Evolutionary conservation across 768 basidiomycete genomes (phyloP).

Genomic region (Gyrodon lividus): DNA sequence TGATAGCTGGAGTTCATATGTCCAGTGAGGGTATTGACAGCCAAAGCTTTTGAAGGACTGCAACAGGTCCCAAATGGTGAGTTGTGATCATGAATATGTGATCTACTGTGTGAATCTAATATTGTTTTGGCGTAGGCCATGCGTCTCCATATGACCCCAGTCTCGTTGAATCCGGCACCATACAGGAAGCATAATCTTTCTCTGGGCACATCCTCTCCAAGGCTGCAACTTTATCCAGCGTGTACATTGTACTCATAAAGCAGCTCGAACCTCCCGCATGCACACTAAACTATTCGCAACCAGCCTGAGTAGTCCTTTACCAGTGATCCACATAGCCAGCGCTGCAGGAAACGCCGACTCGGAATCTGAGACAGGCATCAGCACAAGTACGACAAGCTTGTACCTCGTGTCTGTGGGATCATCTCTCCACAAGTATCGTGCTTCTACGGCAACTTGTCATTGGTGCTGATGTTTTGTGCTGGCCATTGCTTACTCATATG

Average conservation of each 20-base stretch:
- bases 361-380: background rate
- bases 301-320: background rate
- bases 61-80: constrained; percentile 11
- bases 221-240: too few relatives aligned
- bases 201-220: background rate
- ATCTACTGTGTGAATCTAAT: background rate
- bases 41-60: background rate
- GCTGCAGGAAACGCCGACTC: background rate
- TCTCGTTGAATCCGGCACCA: constrained; percentile 2
- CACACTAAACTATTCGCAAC: background rate
- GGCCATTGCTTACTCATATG: too few relatives aligned
- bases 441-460: too few relatives aligned
- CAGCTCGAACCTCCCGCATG: background rate
- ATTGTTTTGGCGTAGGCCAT: constrained; percentile 5
- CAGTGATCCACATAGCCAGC: background rate
- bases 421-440: too few relatives aligned
- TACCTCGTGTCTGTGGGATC: background rate
- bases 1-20: background rate
- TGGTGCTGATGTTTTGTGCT: too few relatives aligned
- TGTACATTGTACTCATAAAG: background rate
- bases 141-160: constrained; percentile 2
- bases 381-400: background rate
- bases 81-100: background rate
- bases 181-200: constrained; percentile 1
- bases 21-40: background rate